Evolutionary conservation across 371 early-diverging fungal species (phyloP).

Genomic region (Rhizomucor miehei): DNA sequence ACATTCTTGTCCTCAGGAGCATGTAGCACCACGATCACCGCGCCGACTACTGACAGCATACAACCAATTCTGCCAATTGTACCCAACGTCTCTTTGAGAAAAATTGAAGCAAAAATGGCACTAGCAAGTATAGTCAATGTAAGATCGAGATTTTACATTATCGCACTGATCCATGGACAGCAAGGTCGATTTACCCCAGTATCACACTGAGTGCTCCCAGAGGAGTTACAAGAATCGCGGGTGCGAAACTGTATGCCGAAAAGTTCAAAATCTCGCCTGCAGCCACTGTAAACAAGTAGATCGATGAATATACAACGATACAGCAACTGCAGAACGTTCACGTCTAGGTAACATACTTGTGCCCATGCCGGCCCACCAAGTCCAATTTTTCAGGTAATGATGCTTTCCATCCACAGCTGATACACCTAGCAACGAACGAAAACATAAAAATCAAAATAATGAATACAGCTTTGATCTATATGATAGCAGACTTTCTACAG

Average conservation of each 20-base stretch:
- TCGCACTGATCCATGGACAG: too few species aligned
- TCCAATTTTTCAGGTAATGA: constrained; percentile 73
- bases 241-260: constrained; percentile 91
- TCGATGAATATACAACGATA: too few species aligned
- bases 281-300: constrained; percentile 75
- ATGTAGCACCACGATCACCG: constrained; percentile 81
- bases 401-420: constrained; percentile 69
- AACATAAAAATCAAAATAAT: too few species aligned
- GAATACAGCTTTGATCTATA: too few species aligned
- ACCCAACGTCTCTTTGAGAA: constrained; percentile 76
- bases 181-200: constrained; percentile 71
- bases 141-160: neutral
- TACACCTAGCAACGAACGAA: constrained; percentile 25
- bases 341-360: constrained; percentile 67
- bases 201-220: constrained; percentile 90
- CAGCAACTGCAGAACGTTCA: too few species aligned
- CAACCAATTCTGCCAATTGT: constrained; percentile 80
- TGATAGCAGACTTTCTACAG: too few species aligned
- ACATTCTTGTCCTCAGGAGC: constrained; percentile 81
- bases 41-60: constrained; percentile 79
- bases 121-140: constrained; percentile 5
- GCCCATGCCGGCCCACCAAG: constrained; percentile 91
- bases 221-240: constrained; percentile 90
- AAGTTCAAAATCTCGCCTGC: constrained; percentile 91
- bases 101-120: constrained; percentile 35